Base-by-base conservation (phyloP, 2,329 filamentous ascomycete species). In the Onygenales sp. region DNA sequence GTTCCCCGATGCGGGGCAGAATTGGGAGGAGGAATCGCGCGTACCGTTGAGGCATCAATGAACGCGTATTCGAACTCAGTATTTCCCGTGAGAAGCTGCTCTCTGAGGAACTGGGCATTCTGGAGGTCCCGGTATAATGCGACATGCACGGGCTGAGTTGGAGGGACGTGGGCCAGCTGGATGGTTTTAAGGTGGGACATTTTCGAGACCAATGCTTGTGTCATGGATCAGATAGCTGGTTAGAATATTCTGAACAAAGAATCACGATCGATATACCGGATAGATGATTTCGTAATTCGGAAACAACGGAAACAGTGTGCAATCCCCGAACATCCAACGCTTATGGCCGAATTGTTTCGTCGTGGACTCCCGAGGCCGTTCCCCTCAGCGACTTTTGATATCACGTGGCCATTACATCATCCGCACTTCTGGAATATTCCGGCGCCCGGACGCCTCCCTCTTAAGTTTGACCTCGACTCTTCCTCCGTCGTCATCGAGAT, bases 21-120 rank as follows among this genome's bases (percentile, higher is more conserved):
- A n/a, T 8, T 27, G 4, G 42, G 17, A 31, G 13, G 13, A 6
- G 39, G 11, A 31, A 36, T 42, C 2, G 31, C 57, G 71, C 78
- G 56, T 77, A 91, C 85, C 67, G 87, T 81, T 45, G 81, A 83
- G 17, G 90, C 90, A 71, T 98, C 92, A 46, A 98, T 80, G 60
- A 98, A 87, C 36, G 91, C 90, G 75, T 97, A 97, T 70, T 97
- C 90, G 62, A 91, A 97, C 7, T 85, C 84, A 9, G 81, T 65
- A 65, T 97, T 95, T 51, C 88, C 87, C 5, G 82, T 79, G n/a
- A 97, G 77, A 4, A 98, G 81, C 72, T 96, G 91, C 61, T 85
- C 77, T 51, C 90, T 85, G 43, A 98, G 76, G 64, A 86, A 90
- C 0, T 80, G 71, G 9, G 89, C 80, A 67, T 98, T 98, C 57